Base-by-base conservation (phyloP, 495 filamentous ascomycete genomes). In the Talaromyces thailandensis region DNA sequence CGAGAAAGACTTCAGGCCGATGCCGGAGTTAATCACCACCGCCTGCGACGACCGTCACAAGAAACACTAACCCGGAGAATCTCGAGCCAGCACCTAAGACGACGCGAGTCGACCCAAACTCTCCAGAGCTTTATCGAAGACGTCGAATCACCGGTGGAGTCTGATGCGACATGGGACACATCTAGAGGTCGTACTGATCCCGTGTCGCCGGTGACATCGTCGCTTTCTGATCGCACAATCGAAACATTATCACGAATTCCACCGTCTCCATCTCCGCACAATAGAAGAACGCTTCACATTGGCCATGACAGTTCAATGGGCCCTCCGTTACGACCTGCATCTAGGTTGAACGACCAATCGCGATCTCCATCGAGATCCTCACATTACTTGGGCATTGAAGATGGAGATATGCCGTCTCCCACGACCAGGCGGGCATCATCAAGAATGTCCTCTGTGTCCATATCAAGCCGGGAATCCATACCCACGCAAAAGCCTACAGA, bases 171-270 rank as follows among this genome's bases (percentile, higher is more conserved):
- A 45, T 43, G 59, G 59, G n/a, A 12, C n/a, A 61, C 37, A 21
- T 28, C 24, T 29, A 18, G 43, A 12, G 25, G 55, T 21, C 45
- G 29, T 16, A 62, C 24, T 31, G 55, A 57, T 37, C 35, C 53
- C 1, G 18, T 45, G 28, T 25, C 53, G 12, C 45, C 62, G 32
- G 25, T 4, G 25, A 64, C 72, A 28, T 82, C 84, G 24, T 90
- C 87, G 1, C 71, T 91, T 24, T 87, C 85, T 14, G 88, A 91
- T 56, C 75, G 88, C 45, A 88, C 88, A 11, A 83, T 88, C 35
- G 86, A 88, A 64, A 88, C 85, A 0, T 71, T 91, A 12, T 77
- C 87, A 29, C 77, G 80, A 53, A 79, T 90, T 23, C 84, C 87
- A 3, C 79, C 85, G 2, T 88, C 88, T 18, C 88, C 88, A 7